A percentile compares a stretch with the other conserved stretches of the same genome.
phyloP scores from a whole-genome alignment of 2,329 filamentous ascomycete genomes.

The Botryotinia narcissicola region DNA sequence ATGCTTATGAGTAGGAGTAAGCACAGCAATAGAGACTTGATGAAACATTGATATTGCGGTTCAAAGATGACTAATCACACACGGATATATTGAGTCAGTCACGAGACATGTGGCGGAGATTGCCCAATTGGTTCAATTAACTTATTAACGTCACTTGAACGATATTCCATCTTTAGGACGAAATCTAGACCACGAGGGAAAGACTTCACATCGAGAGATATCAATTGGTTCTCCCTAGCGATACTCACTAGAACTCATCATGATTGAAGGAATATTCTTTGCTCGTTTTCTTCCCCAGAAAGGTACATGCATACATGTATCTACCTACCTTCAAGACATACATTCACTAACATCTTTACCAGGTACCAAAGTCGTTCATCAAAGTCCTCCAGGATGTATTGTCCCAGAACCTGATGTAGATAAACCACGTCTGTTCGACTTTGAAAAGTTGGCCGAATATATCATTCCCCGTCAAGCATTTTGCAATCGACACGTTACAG shows the following conservation, averaged over 20 bases:
- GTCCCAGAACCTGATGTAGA: conserved; percentile 48
- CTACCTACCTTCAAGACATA: background rate
- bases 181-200: background rate
- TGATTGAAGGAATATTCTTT: conserved; percentile 71
- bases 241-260: conserved; percentile 38
- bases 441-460: conserved; percentile 83
- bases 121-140: background rate
- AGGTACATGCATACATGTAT: conserved; percentile 44
- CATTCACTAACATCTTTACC: conserved; percentile 1
- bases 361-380: conserved; percentile 63
- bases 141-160: background rate
- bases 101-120: background rate
- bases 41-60: background rate
- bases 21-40: background rate
- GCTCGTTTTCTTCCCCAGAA: conserved; percentile 65
- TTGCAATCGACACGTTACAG: conserved; percentile 84
- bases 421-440: conserved; percentile 72
- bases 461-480: conserved; percentile 94
- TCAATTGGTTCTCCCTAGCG: background rate
- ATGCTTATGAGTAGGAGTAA: background rate
- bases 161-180: background rate
- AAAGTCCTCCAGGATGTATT: conserved; percentile 62
- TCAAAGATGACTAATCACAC: background rate
- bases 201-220: background rate
- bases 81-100: background rate